phyloP scores from a whole-genome alignment of 78 protist species.

The Protostelium mycophagum region DNA sequence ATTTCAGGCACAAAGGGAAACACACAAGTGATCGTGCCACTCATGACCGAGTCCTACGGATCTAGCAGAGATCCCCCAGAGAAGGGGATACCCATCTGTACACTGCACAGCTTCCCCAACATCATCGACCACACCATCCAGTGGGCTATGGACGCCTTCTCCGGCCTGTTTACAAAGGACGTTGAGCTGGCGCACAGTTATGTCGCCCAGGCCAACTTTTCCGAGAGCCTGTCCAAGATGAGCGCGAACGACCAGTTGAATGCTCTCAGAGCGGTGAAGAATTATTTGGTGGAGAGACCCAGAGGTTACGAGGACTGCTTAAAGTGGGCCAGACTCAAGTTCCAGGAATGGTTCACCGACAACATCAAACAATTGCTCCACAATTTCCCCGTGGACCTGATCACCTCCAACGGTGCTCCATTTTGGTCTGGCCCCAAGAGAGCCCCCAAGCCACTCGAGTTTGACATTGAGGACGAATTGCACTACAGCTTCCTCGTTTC shows the following conservation, averaged over 20 bases:
- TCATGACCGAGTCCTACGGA: slow-evolving; percentile 93
- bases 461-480: slow-evolving; percentile 47
- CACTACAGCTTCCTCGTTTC: slow-evolving; percentile 86
- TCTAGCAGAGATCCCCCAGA: slow-evolving; percentile 95
- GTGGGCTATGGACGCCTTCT: slow-evolving; percentile 84
- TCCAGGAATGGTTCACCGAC: slow-evolving; percentile 84
- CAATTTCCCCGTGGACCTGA: slow-evolving; percentile 96
- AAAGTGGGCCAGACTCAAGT: slow-evolving; percentile 90
- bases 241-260: slow-evolving; percentile 24
- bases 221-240: slow-evolving; percentile 6
- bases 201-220: slow-evolving; percentile 46
- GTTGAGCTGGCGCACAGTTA: slow-evolving; percentile 79
- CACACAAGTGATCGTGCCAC: slow-evolving; percentile 94
- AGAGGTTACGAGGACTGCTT: slow-evolving; percentile 87
- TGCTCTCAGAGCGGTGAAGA: slow-evolving; percentile 44
- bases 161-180: slow-evolving; percentile 65
- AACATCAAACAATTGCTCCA: slow-evolving; percentile 84
- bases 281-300: slow-evolving; percentile 57
- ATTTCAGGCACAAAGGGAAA: slow-evolving; percentile 89
- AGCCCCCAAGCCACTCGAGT: slow-evolving; percentile 73
- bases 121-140: slow-evolving; percentile 88
- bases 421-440: slow-evolving; percentile 94
- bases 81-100: slow-evolving; percentile 92
- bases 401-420: slow-evolving; percentile 59
- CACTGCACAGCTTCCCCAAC: slow-evolving; percentile 96